A percentile compares a stretch with the other conserved stretches of the same genome.
These are phyloP conservation scores for Arctium lappa DNA, from an alignment of 129 eudicot species.

Conservation along the genomic window DNA sequence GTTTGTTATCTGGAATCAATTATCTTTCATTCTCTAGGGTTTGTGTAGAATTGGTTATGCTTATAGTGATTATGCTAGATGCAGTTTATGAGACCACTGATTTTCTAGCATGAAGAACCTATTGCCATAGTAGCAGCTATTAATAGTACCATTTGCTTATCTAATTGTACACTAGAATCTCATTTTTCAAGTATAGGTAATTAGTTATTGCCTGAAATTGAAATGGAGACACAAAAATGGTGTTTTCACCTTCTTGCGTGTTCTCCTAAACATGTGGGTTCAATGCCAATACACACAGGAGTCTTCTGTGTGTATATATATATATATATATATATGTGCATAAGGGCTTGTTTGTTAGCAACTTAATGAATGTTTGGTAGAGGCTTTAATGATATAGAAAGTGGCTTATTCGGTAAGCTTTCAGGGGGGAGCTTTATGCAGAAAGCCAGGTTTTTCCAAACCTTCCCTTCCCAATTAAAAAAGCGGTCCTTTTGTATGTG, in stretches of 20 bases:
- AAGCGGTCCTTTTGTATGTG: no score
- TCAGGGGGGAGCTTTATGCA: no score
- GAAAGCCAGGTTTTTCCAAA: no score
- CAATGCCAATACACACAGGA: neutral
- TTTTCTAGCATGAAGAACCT: neutral
- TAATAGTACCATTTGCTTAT: neutral
- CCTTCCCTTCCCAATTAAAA: no score
- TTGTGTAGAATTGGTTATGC: conserved; percentile 10
- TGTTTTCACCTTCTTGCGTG: neutral
- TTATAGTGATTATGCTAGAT: neutral
- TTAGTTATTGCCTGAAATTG: neutral
- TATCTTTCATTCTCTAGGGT: neutral
- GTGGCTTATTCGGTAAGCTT: no score
- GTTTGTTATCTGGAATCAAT: neutral
- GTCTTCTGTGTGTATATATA: neutral
- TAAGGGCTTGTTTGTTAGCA: neutral
- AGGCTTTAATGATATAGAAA: no score
- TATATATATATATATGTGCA: neutral
- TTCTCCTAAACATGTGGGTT: neutral
- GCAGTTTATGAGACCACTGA: neutral
- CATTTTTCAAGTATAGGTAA: neutral
- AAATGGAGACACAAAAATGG: neutral
- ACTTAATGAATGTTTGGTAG: no score
- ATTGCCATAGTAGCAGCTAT: neutral
- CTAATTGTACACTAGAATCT: neutral